Conservation (phyloP, 306 rosid species). For the Gynostemma pentaphyllum region DNA sequence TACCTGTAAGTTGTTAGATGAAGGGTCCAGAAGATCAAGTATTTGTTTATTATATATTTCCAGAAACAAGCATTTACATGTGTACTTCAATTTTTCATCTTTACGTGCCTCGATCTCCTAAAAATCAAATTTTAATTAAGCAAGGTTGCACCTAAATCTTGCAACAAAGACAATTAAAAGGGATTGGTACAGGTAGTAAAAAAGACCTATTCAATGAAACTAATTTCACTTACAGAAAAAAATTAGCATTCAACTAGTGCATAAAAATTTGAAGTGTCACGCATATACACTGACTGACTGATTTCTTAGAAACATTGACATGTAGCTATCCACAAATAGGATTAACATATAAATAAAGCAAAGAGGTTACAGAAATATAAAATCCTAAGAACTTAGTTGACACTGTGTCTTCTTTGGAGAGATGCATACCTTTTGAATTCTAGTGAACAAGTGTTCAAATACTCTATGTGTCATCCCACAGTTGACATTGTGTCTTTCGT, state of each 20-base stretch:
- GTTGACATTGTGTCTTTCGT: conserved; percentile 88
- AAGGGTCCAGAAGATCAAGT: conserved; percentile 92
- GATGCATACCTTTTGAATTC: conserved; percentile 78
- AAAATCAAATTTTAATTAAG: not conserved
- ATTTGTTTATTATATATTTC: conserved; percentile 97
- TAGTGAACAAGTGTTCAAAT: conserved; percentile 77
- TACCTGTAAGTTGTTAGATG: conserved; percentile 84
- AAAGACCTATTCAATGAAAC: not conserved
- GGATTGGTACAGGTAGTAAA: not conserved
- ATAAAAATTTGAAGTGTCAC: too few species aligned
- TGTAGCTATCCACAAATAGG: too few species aligned
- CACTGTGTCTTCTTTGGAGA: too few species aligned
- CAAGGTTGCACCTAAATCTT: not conserved
- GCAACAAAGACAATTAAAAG: not conserved
- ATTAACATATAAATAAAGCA: too few species aligned
- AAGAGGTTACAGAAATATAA: too few species aligned
- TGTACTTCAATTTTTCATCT: conserved; percentile 76
- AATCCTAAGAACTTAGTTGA: too few species aligned
- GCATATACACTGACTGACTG: too few species aligned
- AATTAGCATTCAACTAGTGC: too few species aligned
- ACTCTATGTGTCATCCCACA: conserved; percentile 99
- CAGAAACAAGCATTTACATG: conserved; percentile 83
- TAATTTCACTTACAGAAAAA: not conserved
- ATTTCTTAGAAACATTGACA: too few species aligned
- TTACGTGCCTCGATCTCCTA: conserved; percentile 88